Percentiles rank a stretch among this genome's conserved stretches.
Conservation (phyloP, 371 early-diverging fungal genomes). For the Mucor indicus region DNA sequence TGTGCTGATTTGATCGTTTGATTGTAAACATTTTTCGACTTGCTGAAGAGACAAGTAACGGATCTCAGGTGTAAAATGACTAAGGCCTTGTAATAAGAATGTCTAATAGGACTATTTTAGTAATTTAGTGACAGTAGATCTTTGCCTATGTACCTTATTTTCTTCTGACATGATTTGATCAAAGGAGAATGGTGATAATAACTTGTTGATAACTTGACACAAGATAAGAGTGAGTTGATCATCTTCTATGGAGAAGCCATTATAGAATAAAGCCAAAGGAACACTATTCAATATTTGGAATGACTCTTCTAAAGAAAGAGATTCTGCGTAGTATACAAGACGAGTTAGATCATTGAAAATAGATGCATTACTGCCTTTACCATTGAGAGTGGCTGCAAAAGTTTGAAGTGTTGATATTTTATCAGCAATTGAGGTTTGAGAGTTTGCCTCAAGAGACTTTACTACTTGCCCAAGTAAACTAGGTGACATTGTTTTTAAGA, state of each 20-base stretch:
- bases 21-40: constrained; percentile 38
- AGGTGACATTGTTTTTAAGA: constrained; percentile 20
- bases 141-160: constrained; percentile 13
- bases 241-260: constrained; percentile 24
- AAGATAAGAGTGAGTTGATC: constrained; percentile 17
- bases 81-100: constrained; percentile 42
- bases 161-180: constrained; percentile 18
- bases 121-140: too few relatives aligned
- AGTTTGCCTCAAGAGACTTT: constrained; percentile 19
- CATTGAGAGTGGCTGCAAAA: constrained; percentile 28
- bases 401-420: constrained; percentile 25
- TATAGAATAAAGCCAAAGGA: constrained; percentile 29
- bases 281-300: constrained; percentile 16
- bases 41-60: constrained; percentile 40
- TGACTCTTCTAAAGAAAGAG: constrained; percentile 21
- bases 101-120: constrained; percentile 15
- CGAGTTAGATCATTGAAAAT: neutral
- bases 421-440: constrained; percentile 15
- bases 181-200: constrained; percentile 31
- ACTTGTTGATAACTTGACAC: constrained; percentile 28
- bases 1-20: constrained; percentile 14
- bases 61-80: constrained; percentile 42
- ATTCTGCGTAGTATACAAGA: constrained; percentile 4
- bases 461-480: constrained; percentile 24
- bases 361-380: constrained; percentile 6